A percentile compares a stretch with the other conserved stretches of the same genome.
These are phyloP conservation scores for Fraxinus sp. DNA, from an alignment of 305 asterid genomes.

Conservation along the genomic window DNA sequence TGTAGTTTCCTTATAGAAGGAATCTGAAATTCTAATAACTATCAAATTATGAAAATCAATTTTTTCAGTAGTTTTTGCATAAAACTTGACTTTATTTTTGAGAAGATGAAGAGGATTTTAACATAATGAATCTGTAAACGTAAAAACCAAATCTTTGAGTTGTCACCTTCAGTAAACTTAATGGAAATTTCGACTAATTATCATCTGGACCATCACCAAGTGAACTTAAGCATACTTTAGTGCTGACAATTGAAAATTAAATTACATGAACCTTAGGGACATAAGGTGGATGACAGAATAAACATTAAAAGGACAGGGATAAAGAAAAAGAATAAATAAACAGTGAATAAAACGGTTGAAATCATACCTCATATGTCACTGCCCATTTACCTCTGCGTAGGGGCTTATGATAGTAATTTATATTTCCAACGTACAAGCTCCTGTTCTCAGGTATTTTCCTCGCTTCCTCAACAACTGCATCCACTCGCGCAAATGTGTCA, in stretches of 20 bases:
- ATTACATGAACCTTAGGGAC: neutral
- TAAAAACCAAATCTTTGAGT: neutral
- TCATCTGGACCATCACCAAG: neutral
- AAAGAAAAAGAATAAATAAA: conserved; percentile 1
- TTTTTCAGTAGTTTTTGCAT: neutral
- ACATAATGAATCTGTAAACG: neutral
- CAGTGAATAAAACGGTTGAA: neutral
- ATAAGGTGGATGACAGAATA: neutral
- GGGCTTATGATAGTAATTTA: conserved; percentile 80
- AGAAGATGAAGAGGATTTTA: neutral
- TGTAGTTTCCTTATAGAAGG: neutral
- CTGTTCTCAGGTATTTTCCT: conserved; percentile 45
- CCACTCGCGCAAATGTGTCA: conserved; percentile 77
- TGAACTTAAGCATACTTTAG: neutral
- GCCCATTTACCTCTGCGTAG: conserved; percentile 90
- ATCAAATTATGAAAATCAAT: neutral
- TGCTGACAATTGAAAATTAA: neutral
- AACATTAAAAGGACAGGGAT: neutral
- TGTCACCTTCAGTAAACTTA: neutral
- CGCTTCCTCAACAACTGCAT: conserved; percentile 64
- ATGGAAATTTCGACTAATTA: neutral
- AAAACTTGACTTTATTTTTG: neutral
- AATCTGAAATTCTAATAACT: neutral
- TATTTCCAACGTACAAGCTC: conserved; percentile 75
- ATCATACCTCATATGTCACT: conserved; percentile 67